Evolutionary conservation across 2,329 filamentous ascomycete genomes (phyloP).

Genomic region (Chaetomium olivaceum): DNA sequence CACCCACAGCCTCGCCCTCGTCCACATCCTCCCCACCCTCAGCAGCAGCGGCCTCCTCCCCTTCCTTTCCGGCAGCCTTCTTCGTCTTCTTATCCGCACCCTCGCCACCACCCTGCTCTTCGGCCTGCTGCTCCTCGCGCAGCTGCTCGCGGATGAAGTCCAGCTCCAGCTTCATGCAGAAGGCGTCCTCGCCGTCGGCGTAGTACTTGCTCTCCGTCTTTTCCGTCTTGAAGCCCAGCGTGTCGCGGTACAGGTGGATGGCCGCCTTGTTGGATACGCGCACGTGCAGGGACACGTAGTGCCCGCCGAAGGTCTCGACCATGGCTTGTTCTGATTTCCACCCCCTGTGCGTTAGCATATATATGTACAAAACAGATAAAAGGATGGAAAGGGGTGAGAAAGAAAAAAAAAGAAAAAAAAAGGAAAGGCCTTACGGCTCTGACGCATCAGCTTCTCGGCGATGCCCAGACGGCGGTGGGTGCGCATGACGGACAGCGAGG

Average conservation of each 20-base stretch:
- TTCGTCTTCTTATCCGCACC: slow-evolving; percentile 36
- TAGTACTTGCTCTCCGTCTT: slow-evolving; percentile 91
- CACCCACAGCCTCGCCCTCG: slow-evolving; percentile 61
- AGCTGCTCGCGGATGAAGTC: slow-evolving; percentile 56
- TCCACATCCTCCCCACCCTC: slow-evolving; percentile 35
- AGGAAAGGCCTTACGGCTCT: slow-evolving; percentile 69
- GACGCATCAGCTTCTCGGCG: slow-evolving; percentile 96
- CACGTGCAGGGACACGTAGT: slow-evolving; percentile 95
- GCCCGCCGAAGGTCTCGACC: slow-evolving; percentile 88
- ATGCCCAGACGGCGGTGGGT: slow-evolving; percentile 89
- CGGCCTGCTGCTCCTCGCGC: slow-evolving; percentile 40
- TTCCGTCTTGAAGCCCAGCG: slow-evolving; percentile 83
- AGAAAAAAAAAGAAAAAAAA: too few species aligned
- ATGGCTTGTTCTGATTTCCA: slow-evolving; percentile 96
- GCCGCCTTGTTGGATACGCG: slow-evolving; percentile 91
- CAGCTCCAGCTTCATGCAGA: slow-evolving; percentile 88
- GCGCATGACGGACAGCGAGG: slow-evolving; percentile 90
- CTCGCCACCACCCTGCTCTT: slow-evolving; percentile 44
- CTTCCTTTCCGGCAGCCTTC: background rate
- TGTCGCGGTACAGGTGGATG: slow-evolving; percentile 88
- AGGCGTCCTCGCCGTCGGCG: slow-evolving; percentile 95
- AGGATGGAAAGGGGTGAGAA: too few species aligned
- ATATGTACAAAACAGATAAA: background rate
- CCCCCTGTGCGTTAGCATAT: too few species aligned
- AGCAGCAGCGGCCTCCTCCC: background rate